Evolutionary conservation across 768 basidiomycete species (phyloP).

Genomic region (Mrakia hoshinonis): DNA sequence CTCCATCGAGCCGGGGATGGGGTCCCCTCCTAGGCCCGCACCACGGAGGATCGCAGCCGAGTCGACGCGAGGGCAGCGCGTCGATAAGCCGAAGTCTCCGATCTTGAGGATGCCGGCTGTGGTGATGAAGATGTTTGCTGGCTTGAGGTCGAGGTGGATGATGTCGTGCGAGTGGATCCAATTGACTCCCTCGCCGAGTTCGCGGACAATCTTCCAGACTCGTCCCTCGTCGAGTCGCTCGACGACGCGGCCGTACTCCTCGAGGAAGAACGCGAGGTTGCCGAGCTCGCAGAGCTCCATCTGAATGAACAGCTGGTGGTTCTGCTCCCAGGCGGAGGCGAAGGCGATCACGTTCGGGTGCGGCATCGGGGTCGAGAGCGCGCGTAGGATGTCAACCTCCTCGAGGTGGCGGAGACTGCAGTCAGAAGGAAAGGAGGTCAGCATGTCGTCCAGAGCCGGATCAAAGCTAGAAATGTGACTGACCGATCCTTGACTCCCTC

Average conservation of each 20-base stretch:
- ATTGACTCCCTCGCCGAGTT: conserved; percentile 74
- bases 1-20: conserved; percentile 20
- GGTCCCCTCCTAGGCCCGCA: conserved; percentile 25
- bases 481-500: conserved; percentile 86
- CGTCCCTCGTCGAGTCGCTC: conserved; percentile 80
- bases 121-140: conserved; percentile 90
- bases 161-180: conserved; percentile 84
- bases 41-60: conserved; percentile 35
- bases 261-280: conserved; percentile 80
- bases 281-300: conserved; percentile 92
- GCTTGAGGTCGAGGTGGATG: conserved; percentile 94
- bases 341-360: conserved; percentile 71
- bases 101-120: conserved; percentile 82
- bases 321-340: conserved; percentile 83
- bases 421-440: conserved; percentile 11
- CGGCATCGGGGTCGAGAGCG: conserved; percentile 47
- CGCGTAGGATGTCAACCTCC: conserved; percentile 83
- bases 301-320: conserved; percentile 65
- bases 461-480: conserved; percentile 35
- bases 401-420: conserved; percentile 65
- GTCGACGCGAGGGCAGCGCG: conserved; percentile 65
- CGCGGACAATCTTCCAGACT: conserved; percentile 91
- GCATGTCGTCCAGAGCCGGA: no score
- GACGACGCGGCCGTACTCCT: conserved; percentile 68
- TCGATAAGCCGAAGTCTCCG: conserved; percentile 99